Base-by-base conservation (phyloP, 768 basidiomycete genomes). In the Dacryopinax primogenitus region DNA sequence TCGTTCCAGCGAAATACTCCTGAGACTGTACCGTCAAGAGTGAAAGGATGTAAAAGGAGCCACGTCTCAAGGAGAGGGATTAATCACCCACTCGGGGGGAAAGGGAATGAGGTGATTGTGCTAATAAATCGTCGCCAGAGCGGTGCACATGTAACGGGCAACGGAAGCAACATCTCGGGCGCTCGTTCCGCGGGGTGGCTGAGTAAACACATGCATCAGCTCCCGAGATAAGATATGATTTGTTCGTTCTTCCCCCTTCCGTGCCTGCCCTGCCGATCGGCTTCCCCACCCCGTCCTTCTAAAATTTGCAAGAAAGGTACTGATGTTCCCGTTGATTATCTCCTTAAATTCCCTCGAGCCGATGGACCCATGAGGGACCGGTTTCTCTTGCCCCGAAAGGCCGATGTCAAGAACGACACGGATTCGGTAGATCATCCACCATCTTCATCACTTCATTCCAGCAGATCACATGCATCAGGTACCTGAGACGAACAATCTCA, bases 161-260 rank as follows among this genome's bases (percentile, higher is more conserved):
- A 58, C 51, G 51, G 51, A 15, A 32, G 51, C 13, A 6, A 30
- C 30, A 58, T 28, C 51, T 30, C 51, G 51, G 51, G 26, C 13
- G 13, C 26, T 13, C 30, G 32, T 18, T 58, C 26, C 51, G 51
- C 23, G 13, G 45, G 26, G 51, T 58, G 51, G 51, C 51, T 58
- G 51, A 58, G 51, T 58, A 58, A 58, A 2, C 4, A 11, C 9
- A 11, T 21, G 45, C 13, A 18, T 30, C 51, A 11, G 37, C 37
- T 39, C n/a, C 37, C 37, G 37, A 39, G 51, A 58, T 58, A 58
- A 58, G 51, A 58, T 58, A 6, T 28, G 51, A 58, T 58, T 58
- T 18, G 51, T 28, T 58, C 30, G 51, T 2, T 47, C 4, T n/a
- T n/a, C n/a, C n/a, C n/a, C n/a, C n/a, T n/a, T n/a, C n/a, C n/a